Evolutionary conservation across 495 filamentous ascomycete genomes (phyloP).

Genomic region (Aspergillus egyptiacus): DNA sequence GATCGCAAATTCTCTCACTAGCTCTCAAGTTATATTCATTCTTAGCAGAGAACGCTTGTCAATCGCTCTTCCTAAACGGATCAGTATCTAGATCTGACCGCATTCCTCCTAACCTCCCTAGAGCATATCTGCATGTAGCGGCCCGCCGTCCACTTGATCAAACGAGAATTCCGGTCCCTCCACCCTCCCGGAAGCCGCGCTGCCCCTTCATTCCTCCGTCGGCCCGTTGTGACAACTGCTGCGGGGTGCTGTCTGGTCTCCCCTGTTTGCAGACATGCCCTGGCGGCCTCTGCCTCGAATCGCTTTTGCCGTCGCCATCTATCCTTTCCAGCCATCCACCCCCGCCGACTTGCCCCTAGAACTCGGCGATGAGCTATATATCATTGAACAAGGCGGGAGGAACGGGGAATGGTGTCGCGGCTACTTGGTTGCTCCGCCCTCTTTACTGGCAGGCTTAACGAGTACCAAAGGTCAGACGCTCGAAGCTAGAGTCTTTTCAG

Average conservation of each 20-base stretch:
- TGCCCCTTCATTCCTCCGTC: slow-evolving; percentile 17
- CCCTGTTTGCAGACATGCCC: slow-evolving; percentile 59
- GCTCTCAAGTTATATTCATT: slow-evolving; percentile 5
- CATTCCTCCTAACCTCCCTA: slow-evolving; percentile 21
- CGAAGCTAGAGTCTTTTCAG: slow-evolving; percentile 91
- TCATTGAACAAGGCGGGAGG: slow-evolving; percentile 87
- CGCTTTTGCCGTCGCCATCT: slow-evolving; percentile 92
- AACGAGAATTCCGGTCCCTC: slow-evolving; percentile 18
- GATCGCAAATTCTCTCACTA: background rate
- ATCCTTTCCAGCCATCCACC: slow-evolving; percentile 80
- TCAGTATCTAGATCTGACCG: slow-evolving; percentile 16
- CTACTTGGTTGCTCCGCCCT: slow-evolving; percentile 91
- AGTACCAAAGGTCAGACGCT: slow-evolving; percentile 87
- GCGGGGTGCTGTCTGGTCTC: slow-evolving; percentile 17
- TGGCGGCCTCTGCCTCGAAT: slow-evolving; percentile 96
- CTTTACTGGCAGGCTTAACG: slow-evolving; percentile 84
- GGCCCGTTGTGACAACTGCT: slow-evolving; percentile 15
- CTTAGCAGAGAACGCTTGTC: background rate
- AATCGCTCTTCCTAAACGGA: background rate
- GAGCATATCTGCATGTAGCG: slow-evolving; percentile 30
- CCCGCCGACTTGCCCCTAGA: slow-evolving; percentile 94
- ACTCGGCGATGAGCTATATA: slow-evolving; percentile 95
- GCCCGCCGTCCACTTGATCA: slow-evolving; percentile 21
- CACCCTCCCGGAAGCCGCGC: slow-evolving; percentile 7
- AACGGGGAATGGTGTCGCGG: slow-evolving; percentile 90